phyloP scores from a whole-genome alignment of 345 rosid species.

The Laguncularia racemosa region DNA sequence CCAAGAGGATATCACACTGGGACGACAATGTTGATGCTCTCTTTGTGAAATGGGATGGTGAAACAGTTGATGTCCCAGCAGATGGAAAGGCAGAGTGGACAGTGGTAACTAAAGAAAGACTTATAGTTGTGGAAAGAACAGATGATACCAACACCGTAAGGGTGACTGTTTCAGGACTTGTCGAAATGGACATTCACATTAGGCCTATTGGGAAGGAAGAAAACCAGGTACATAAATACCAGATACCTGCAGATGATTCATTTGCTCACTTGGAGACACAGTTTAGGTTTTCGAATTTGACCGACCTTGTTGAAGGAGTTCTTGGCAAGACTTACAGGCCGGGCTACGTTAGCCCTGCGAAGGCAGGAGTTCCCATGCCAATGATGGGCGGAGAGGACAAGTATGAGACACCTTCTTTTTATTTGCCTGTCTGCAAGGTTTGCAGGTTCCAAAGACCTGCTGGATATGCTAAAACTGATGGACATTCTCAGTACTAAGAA shows the following conservation, averaged over 20 bases:
- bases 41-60: slow-evolving; percentile 38
- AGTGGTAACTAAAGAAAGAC: slow-evolving; percentile 22
- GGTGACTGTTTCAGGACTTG: slow-evolving; percentile 42
- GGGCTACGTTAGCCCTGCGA: slow-evolving; percentile 55
- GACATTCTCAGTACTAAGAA: slow-evolving; percentile 9
- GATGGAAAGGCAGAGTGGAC: slow-evolving; percentile 70
- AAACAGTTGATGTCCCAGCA: slow-evolving; percentile 45
- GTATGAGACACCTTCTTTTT: slow-evolving; percentile 63
- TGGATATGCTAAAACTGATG: slow-evolving; percentile 17
- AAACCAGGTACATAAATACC: slow-evolving; percentile 60
- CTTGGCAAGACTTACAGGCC: slow-evolving; percentile 72
- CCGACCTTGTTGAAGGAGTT: slow-evolving; percentile 61
- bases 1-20: slow-evolving; percentile 49
- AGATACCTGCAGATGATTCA: slow-evolving; percentile 49
- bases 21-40: slow-evolving; percentile 52
- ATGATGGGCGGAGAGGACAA: slow-evolving; percentile 82
- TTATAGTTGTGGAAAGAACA: slow-evolving; percentile 52
- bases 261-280: slow-evolving; percentile 80
- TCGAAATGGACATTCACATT: slow-evolving; percentile 49
- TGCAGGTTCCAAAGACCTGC: slow-evolving; percentile 55
- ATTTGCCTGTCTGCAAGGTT: slow-evolving; percentile 47
- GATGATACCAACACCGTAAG: slow-evolving; percentile 44
- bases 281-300: slow-evolving; percentile 53
- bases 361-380: slow-evolving; percentile 72
- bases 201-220: slow-evolving; percentile 58